Conservation (phyloP, 164 flowering plant species). For the Annona squamosa region DNA sequence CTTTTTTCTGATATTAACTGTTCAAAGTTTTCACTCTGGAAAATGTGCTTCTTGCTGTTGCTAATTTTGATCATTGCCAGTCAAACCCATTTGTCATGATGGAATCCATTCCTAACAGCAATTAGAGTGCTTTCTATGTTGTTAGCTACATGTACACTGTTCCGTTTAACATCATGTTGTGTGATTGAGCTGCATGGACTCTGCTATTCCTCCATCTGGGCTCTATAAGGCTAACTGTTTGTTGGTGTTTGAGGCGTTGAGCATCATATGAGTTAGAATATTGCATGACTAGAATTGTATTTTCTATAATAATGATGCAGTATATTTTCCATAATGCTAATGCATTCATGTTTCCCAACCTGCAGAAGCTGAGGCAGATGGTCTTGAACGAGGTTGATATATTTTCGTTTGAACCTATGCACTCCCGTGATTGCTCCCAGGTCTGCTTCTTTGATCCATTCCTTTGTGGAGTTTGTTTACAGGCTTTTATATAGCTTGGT, state of each 20-base stretch:
- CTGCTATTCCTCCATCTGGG: not conserved
- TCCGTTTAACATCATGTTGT: not conserved
- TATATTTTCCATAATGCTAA: slow-evolving; percentile 3
- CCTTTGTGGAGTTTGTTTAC: not conserved
- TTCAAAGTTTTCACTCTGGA: not conserved
- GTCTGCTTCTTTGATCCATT: slow-evolving; percentile 23
- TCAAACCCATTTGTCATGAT: not conserved
- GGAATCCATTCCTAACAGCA: not conserved
- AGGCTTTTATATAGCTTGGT: not conserved
- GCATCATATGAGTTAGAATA: not conserved
- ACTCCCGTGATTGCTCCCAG: slow-evolving; percentile 82
- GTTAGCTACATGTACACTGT: not conserved
- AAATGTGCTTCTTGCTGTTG: not conserved
- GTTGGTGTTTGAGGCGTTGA: not conserved
- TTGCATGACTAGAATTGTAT: not conserved
- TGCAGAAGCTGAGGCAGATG: slow-evolving; percentile 69
- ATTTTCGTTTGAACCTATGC: slow-evolving; percentile 74
- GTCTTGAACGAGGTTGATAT: slow-evolving; percentile 66
- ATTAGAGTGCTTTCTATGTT: not conserved
- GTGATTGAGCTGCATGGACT: not conserved
- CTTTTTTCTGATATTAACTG: not conserved
- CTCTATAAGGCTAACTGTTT: not conserved
- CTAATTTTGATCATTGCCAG: not conserved
- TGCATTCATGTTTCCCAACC: slow-evolving; percentile 6
- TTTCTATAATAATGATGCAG: not conserved